These are phyloP conservation scores for Priceomyces fermenticarens DNA, from an alignment of 805 yeast species.

Conservation along the genomic window DNA sequence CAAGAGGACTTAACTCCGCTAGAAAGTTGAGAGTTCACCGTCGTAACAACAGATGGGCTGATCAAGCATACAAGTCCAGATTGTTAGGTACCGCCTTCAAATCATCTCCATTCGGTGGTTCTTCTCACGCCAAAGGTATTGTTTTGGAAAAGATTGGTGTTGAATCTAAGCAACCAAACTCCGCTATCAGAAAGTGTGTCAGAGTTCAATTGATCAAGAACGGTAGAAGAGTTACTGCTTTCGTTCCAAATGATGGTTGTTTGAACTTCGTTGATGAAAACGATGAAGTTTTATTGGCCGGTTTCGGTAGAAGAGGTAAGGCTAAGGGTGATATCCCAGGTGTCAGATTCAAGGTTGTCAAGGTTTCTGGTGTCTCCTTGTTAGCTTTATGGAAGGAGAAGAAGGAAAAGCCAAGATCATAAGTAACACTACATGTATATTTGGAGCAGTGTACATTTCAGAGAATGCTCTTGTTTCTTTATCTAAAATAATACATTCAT, in stretches of 20 bases:
- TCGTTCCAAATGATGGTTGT: constrained; percentile 99
- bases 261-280: constrained; percentile 99
- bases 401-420: constrained; percentile 99
- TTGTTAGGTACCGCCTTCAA: constrained; percentile 99
- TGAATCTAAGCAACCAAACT: constrained; percentile 99
- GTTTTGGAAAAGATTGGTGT: constrained; percentile 99
- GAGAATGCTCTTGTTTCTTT: constrained; percentile 5
- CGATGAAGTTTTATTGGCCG: constrained; percentile 99
- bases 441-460: constrained; percentile 10
- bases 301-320: constrained; percentile 99
- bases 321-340: constrained; percentile 99
- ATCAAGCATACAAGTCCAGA: constrained; percentile 96
- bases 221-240: constrained; percentile 99
- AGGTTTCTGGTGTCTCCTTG: constrained; percentile 99
- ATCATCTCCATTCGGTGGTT: constrained; percentile 99
- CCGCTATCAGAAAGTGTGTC: constrained; percentile 99
- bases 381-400: constrained; percentile 99
- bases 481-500: constrained; percentile 15
- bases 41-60: constrained; percentile 99
- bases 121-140: constrained; percentile 99
- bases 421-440: constrained; percentile 34
- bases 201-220: constrained; percentile 99
- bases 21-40: constrained; percentile 99
- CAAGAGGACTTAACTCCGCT: constrained; percentile 99
- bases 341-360: constrained; percentile 99